These are phyloP conservation scores for Moringa oleifera DNA, from an alignment of 345 rosid genomes.

Conservation along the genomic window DNA sequence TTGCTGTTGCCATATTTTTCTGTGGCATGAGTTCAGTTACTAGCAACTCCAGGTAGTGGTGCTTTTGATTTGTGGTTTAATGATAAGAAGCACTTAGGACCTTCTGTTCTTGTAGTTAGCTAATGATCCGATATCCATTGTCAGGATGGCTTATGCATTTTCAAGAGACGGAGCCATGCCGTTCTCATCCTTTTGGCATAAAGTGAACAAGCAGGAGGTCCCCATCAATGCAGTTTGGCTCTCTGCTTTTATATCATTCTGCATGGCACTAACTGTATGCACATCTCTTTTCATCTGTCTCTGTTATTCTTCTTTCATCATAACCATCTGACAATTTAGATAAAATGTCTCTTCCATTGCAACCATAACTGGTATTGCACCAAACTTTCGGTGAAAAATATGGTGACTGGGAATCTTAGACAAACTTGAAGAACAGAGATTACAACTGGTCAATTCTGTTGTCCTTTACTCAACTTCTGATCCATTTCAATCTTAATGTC, in stretches of 20 bases:
- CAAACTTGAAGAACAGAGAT: neutral
- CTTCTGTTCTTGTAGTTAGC: neutral
- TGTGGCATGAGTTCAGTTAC: constrained; percentile 98
- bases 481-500: constrained; percentile 1
- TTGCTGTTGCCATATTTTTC: constrained; percentile 88
- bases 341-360: too few species aligned
- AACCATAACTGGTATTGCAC: too few species aligned
- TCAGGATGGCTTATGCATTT: constrained; percentile 98
- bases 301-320: too few species aligned
- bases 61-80: neutral
- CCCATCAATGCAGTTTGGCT: constrained; percentile 92
- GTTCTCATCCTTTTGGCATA: constrained; percentile 73
- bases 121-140: neutral
- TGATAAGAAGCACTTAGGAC: neutral
- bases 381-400: too few species aligned
- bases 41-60: constrained; percentile 78
- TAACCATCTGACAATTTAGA: too few species aligned
- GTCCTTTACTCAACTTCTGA: neutral
- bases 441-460: neutral
- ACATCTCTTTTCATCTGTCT: neutral
- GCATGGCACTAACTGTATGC: constrained; percentile 93
- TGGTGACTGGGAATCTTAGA: neutral
- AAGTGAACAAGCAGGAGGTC: constrained; percentile 80
- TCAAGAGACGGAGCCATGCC: constrained; percentile 99
- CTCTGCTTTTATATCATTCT: constrained; percentile 62